Base-by-base conservation (phyloP, 371 early-diverging fungal species). In the Encephalitozoon romaleae region DNA sequence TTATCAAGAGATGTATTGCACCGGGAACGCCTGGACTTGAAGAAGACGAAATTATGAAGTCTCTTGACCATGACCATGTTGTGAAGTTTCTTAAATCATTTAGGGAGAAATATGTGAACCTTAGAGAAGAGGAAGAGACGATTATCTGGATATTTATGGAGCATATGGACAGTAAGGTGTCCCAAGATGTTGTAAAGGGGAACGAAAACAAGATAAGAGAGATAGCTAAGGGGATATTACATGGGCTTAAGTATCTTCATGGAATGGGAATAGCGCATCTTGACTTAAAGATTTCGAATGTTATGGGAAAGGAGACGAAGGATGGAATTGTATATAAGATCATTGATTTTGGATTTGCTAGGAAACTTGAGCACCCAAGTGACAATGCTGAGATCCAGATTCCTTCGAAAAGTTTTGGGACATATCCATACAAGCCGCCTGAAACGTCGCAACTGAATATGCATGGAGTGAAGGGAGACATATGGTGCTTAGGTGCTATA, bases 381-480 rank as follows among this genome's bases (percentile, higher is more conserved):
- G 67, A 68, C 26, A 67, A 68, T 26, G 55, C 67, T 34, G 74
- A 72, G 54, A 63, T 74, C 0, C 21, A 71, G 25, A 80, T 83
- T 28, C 81, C 81, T 6, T 74, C 54, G 26, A 84, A 83, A 55
- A 75, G 77, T 43, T 86, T 83, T 75, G 86, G 86, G 15, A 86
- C 86, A 28, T 86, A 75, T 78, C 86, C 86, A 23, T 86, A 84
- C 74, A 86, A 86, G 72, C 78, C 86, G 12, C 86, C 86, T 6
- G 86, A 86, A 71, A 74, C 79, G 9, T 77, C 83, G 21, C 43
- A 71, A n/a, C 32, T 72, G 32, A 83, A 79, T 64, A 54, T 81
- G 12, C 86, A 86, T 66, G 84, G 84, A 9, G 18, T 78, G 3
- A 77, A 80, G 47, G 42, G 77, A 28, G 86, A 86, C 63, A 83